A percentile compares a stretch with the other conserved stretches of the same genome.
phyloP scores from a whole-genome alignment of 768 basidiomycete species.

The Amanita jacksonii region DNA sequence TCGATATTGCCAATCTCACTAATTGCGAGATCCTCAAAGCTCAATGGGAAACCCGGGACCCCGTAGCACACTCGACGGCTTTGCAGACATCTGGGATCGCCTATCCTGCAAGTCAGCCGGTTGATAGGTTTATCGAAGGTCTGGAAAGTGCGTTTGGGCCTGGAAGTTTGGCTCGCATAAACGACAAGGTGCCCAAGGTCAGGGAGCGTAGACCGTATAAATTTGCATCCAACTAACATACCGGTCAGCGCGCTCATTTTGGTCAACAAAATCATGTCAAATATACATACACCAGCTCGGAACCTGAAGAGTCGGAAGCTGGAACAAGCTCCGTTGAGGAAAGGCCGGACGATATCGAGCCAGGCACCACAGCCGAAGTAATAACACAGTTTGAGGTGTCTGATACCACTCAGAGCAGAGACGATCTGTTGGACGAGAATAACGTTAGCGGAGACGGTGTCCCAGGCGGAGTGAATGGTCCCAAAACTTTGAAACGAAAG shows the following conservation, averaged over 20 bases:
- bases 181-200: background rate
- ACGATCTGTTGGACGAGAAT: background rate
- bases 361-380: background rate
- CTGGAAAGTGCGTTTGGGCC: conserved; percentile 3
- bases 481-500: background rate
- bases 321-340: background rate
- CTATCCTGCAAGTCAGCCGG: background rate
- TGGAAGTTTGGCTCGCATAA: conserved; percentile 1
- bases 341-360: no score
- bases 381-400: background rate
- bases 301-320: conserved; percentile 2
- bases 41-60: background rate
- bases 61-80: background rate
- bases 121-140: conserved; percentile 1
- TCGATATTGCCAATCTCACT: background rate
- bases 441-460: background rate
- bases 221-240: background rate
- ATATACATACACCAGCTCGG: conserved; percentile 5
- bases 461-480: background rate
- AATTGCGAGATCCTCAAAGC: background rate
- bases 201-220: background rate
- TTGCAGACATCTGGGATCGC: background rate
- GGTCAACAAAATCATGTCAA: background rate
- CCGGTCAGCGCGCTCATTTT: background rate
- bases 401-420: background rate